phyloP scores from a whole-genome alignment of 805 yeast species.

The Hanseniaspora vineae region DNA sequence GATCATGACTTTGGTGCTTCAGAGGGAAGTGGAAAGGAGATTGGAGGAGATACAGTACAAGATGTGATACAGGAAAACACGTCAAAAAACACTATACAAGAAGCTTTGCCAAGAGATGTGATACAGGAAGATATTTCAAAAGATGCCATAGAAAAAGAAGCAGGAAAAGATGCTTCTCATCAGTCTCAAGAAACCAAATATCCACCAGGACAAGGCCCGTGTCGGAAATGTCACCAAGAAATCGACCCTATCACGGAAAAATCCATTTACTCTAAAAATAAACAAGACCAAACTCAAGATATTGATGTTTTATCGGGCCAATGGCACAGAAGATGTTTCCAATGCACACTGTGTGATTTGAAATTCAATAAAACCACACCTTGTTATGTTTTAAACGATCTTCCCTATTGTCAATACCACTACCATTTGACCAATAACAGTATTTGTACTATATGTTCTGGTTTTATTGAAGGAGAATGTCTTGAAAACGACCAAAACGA shows the following conservation, averaged over 20 bases:
- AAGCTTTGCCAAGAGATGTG: background rate
- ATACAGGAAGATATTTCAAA: background rate
- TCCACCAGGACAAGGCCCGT: slow-evolving; percentile 69
- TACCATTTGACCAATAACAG: slow-evolving; percentile 66
- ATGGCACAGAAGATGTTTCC: slow-evolving; percentile 87
- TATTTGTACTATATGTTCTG: slow-evolving; percentile 54
- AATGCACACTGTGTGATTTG: slow-evolving; percentile 50
- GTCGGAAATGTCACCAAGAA: slow-evolving; percentile 55
- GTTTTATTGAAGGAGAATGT: slow-evolving; percentile 84
- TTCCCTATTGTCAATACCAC: slow-evolving; percentile 72
- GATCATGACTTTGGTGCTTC: background rate
- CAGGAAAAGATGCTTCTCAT: background rate
- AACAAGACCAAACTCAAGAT: slow-evolving; percentile 14
- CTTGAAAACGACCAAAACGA: slow-evolving; percentile 60
- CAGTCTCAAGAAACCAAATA: too few species aligned
- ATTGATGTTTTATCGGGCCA: slow-evolving; percentile 48
- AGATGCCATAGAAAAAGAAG: background rate
- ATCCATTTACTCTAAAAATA: slow-evolving; percentile 73
- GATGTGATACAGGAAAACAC: too few species aligned
- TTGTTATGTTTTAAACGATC: slow-evolving; percentile 66
- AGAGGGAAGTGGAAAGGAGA: background rate
- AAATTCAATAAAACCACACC: slow-evolving; percentile 46
- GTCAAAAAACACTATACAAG: background rate
- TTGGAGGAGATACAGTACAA: too few species aligned
- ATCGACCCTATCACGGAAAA: slow-evolving; percentile 33